phyloP scores from a whole-genome alignment of 148 eudicot species.

The Chenopodium berlandieri region DNA sequence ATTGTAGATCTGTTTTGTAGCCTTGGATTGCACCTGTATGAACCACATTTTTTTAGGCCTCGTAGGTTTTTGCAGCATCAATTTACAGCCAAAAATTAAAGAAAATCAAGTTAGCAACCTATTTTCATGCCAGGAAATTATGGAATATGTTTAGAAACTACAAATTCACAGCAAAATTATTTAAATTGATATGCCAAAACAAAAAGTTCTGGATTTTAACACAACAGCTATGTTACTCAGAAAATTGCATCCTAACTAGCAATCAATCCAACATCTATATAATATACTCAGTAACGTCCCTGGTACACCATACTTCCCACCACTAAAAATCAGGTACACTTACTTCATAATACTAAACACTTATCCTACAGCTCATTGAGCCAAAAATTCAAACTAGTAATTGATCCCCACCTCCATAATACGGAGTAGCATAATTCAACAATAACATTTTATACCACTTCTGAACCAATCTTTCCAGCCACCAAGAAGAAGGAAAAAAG shows the following conservation, averaged over 20 bases:
- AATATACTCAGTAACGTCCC: background rate
- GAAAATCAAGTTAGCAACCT: background rate
- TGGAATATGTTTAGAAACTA: no score
- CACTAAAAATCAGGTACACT: background rate
- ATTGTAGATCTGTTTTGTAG: slow-evolving; percentile 62
- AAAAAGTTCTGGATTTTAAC: background rate
- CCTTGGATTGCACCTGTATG: slow-evolving; percentile 65
- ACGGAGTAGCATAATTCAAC: background rate
- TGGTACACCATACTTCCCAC: background rate
- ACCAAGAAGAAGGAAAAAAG: no score
- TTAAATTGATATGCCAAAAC: background rate
- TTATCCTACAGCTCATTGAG: background rate
- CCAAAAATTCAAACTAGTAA: background rate
- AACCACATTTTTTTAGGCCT: background rate
- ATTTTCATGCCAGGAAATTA: background rate
- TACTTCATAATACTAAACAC: background rate
- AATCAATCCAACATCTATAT: background rate
- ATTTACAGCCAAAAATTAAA: no score
- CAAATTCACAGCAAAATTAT: background rate
- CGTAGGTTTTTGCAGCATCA: background rate
- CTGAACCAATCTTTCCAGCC: background rate
- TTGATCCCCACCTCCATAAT: background rate
- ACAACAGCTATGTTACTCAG: background rate
- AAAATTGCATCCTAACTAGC: background rate
- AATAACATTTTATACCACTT: background rate